A percentile compares a stretch with the other conserved stretches of the same genome.
phyloP scores from a whole-genome alignment of 176 grass and related monocot species.

The Dendrocalamus sinicus region DNA sequence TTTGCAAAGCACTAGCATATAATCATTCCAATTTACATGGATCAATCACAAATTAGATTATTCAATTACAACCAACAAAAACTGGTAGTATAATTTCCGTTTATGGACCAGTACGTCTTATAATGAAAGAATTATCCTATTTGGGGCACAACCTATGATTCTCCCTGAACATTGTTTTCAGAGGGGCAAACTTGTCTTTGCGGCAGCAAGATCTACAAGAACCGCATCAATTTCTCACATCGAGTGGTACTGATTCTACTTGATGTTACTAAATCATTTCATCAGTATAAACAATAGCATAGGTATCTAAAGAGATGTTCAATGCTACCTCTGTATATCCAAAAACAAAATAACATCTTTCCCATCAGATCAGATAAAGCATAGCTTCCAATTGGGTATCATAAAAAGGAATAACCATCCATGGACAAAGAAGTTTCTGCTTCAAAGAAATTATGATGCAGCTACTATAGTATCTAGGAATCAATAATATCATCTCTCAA shows the following conservation, averaged over 20 bases:
- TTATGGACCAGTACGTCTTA: not conserved
- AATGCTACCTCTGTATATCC: not conserved
- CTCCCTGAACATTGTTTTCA: slow-evolving; percentile 25
- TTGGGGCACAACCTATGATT: slow-evolving; percentile 19
- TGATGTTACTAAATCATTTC: slow-evolving; percentile 3
- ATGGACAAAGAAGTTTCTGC: slow-evolving; percentile 28
- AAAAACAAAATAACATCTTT: slow-evolving; percentile 11
- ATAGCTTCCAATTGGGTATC: slow-evolving; percentile 25
- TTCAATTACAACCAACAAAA: not conserved
- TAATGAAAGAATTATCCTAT: not conserved
- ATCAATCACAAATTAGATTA: not conserved
- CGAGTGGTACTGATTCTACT: not conserved
- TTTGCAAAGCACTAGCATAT: not conserved
- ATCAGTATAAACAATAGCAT: not conserved
- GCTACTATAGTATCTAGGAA: not conserved
- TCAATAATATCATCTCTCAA: not conserved
- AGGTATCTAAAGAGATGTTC: slow-evolving; percentile 6
- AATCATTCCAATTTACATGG: slow-evolving; percentile 11
- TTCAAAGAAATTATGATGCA: slow-evolving; percentile 5
- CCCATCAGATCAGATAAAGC: slow-evolving; percentile 19
- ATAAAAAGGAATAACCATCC: slow-evolving; percentile 41
- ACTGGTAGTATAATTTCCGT: not conserved
- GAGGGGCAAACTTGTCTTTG: not conserved
- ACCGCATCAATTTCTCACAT: slow-evolving; percentile 43
- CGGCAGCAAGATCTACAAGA: slow-evolving; percentile 21